Percentiles rank a stretch among this genome's conserved stretches.
These are phyloP conservation scores for Myxozyma kluyveri DNA, from an alignment of 805 yeast genomes.

Conservation along the genomic window DNA sequence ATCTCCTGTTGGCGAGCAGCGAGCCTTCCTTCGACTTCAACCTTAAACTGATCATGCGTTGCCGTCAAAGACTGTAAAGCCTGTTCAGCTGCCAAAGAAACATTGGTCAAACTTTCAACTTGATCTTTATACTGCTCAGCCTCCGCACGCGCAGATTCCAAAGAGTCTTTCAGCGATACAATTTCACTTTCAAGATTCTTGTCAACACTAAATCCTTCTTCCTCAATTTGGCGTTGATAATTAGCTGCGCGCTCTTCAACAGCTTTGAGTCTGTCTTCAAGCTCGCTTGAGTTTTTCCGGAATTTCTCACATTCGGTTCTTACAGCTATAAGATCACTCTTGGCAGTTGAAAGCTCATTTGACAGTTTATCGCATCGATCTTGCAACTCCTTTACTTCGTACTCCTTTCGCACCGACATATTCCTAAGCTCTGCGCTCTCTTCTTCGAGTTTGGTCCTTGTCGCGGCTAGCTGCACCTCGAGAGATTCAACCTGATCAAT, in stretches of 20 bases:
- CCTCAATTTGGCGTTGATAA: slow-evolving; percentile 35
- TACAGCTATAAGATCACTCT: slow-evolving; percentile 46
- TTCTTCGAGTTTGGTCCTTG: slow-evolving; percentile 49
- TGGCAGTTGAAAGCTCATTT: slow-evolving; percentile 44
- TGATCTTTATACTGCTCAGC: slow-evolving; percentile 57
- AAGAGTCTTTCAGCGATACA: slow-evolving; percentile 40
- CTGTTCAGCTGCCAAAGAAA: slow-evolving; percentile 65
- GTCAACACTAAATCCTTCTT: slow-evolving; percentile 34
- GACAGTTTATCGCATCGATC: slow-evolving; percentile 58
- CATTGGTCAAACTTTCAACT: slow-evolving; percentile 57
- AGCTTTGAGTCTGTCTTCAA: slow-evolving; percentile 37
- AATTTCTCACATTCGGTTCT: slow-evolving; percentile 43
- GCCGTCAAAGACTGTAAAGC: slow-evolving; percentile 55
- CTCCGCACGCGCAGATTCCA: slow-evolving; percentile 52
- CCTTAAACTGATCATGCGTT: slow-evolving; percentile 51
- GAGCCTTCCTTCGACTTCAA: slow-evolving; percentile 23
- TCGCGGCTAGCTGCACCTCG: slow-evolving; percentile 46
- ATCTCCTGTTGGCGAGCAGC: slow-evolving; percentile 15
- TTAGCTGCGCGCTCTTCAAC: slow-evolving; percentile 33
- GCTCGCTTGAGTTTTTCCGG: slow-evolving; percentile 40
- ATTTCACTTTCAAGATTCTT: slow-evolving; percentile 38
- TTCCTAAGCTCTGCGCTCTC: slow-evolving; percentile 53
- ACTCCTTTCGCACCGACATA: slow-evolving; percentile 52
- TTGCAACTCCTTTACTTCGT: slow-evolving; percentile 55
- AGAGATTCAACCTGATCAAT: slow-evolving; percentile 50